Base-by-base conservation (phyloP, 768 basidiomycete species). In the Dendrothele bispora region DNA sequence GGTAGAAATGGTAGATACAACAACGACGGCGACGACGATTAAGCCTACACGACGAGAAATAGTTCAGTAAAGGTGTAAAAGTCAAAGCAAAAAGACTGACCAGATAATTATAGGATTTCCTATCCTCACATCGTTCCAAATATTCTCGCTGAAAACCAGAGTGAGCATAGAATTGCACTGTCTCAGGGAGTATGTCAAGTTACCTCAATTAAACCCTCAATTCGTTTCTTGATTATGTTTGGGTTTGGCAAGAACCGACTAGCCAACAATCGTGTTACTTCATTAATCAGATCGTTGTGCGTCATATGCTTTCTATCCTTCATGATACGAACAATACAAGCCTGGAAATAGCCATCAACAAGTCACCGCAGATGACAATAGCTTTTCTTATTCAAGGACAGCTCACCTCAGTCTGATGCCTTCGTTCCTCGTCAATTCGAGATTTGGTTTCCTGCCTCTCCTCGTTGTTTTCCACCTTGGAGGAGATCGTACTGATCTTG, bases 321-420 rank as follows among this genome's bases (percentile, higher is more conserved):
- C 95, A 99, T 98, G 24, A 98, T 84, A 26, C 97, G 85, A 21
- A 99, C 97, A 53, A 98, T 88, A 60, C 92, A 98, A 1, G 97
- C 97, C 95, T 99, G 39, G n/a, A 37, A 41, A 18, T 27, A 25
- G 7, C n/a, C n/a, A n/a, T n/a, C n/a, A n/a, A n/a, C n/a, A n/a
- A n/a, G n/a, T n/a, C n/a, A n/a, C n/a, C n/a, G n/a, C n/a, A n/a
- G n/a, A n/a, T n/a, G n/a, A n/a, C n/a, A n/a, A n/a, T n/a, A n/a
- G n/a, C n/a, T n/a, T n/a, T n/a, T n/a, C n/a, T n/a, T n/a, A n/a
- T n/a, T n/a, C n/a, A n/a, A n/a, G n/a, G n/a, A n/a, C n/a, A 32
- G 67, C 80, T 44, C 51, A 92, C 95, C 73, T 98, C 95, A 37
- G 84, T 88, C 66, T 95, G 85, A 66, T 93, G 84, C 53, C 77